Base-by-base conservation (phyloP, 202 grass and related monocot genomes). In the Carex sylvatica region DNA sequence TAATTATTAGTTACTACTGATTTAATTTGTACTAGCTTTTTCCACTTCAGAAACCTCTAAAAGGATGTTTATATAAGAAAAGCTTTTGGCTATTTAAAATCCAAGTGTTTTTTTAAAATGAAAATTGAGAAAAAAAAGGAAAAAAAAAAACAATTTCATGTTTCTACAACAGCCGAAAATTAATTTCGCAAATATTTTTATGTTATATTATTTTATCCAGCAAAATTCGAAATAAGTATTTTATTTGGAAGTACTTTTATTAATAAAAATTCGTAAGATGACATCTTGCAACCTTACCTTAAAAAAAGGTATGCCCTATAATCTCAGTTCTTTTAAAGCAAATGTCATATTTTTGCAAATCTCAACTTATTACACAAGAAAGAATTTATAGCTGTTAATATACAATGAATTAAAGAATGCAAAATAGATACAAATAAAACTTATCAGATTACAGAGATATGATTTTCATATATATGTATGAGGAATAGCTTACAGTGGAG, bases 401-500 rank as follows among this genome's bases (percentile, higher is more conserved):
- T 11, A 13, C 38, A 40, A 40, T 40, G 38, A 40, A 40, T 40
- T 16, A 58, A n/a, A 18, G 4, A 64, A 30, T 64, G 11, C 13
- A 64, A 30, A 30, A 65, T 14, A 13, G 11, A 65, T 24, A 46
- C 7, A 46, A 49, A 23, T 40, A 61, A 9, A 24, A 61, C 6
- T 23, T 11, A 23, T 23, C 1, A 61, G n/a, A 20, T 23, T 22
- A 2, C n/a, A 2, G 7, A 8, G 2, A 67, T 8, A 16, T 18
- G 28, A 66, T 67, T 59, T 35, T n/a, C 3, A 78, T 55, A 44
- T 59, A 11, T n/a, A n/a, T n/a, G n/a, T 62, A 13, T 31, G 12
- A 30, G 18, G 31, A 14, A 8, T 47, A 75, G 12, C 84, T 89
- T 91, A 91, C 62, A 85, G 12, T 13, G 87, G 92, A 15, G 92